phyloP scores from a whole-genome alignment of 1,284 basidiomycete genomes.

The Farysia itapuensis region DNA sequence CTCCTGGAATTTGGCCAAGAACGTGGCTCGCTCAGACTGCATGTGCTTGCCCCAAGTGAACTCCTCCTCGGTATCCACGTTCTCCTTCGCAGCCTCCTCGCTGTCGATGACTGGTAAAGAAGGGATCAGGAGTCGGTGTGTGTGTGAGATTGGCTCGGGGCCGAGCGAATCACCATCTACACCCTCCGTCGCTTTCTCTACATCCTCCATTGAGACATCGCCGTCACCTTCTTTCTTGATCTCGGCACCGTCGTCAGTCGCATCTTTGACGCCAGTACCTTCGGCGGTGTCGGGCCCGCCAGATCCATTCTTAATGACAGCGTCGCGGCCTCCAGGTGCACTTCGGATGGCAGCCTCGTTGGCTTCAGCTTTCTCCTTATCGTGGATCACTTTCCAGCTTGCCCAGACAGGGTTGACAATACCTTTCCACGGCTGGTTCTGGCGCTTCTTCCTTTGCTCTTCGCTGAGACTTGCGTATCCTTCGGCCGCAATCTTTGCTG shows the following conservation, averaged over 20 bases:
- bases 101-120: constrained; percentile 14
- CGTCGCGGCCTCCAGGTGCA: neutral
- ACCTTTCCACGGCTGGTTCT: constrained; percentile 42
- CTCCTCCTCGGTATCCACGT: constrained; percentile 54
- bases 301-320: neutral
- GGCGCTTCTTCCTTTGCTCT: constrained; percentile 30
- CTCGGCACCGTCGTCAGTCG: constrained; percentile 1
- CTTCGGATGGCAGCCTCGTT: constrained; percentile 1
- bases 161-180: constrained; percentile 1
- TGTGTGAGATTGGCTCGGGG: constrained; percentile 29
- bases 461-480: constrained; percentile 35
- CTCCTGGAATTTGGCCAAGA: constrained; percentile 52
- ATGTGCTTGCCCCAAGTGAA: constrained; percentile 53
- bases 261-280: constrained; percentile 2
- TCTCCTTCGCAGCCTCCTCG: constrained; percentile 44
- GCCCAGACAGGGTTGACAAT: constrained; percentile 43
- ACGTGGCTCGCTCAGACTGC: constrained; percentile 49
- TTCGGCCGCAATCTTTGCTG: constrained; percentile 19
- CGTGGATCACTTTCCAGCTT: constrained; percentile 35
- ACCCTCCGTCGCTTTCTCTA: constrained; percentile 1
- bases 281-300: too few relatives aligned
- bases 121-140: constrained; percentile 44
- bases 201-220: constrained; percentile 22
- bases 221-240: constrained; percentile 24
- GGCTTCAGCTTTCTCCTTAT: constrained; percentile 9